Evolutionary conservation across 257 asterid species (phyloP).

Genomic region (Salvia miltiorrhiza): DNA sequence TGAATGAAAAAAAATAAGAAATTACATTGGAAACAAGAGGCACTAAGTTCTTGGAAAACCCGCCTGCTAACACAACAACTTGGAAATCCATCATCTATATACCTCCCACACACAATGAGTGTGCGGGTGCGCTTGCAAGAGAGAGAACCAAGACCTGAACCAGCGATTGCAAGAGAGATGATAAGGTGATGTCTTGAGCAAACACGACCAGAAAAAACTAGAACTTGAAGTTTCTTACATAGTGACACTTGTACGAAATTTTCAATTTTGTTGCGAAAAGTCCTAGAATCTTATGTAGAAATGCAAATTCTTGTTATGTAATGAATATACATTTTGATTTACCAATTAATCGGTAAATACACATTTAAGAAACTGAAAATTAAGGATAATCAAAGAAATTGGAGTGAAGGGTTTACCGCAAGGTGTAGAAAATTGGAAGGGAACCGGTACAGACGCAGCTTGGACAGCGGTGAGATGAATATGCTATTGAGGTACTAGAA

Average conservation of each 20-base stretch:
- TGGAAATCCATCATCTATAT: slow-evolving; percentile 71
- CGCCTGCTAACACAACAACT: slow-evolving; percentile 91
- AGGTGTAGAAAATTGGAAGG: neutral
- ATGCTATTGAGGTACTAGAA: neutral
- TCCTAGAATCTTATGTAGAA: neutral
- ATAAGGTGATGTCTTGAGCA: too few species aligned
- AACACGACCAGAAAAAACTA: too few species aligned
- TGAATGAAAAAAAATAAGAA: neutral
- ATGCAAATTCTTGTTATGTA: neutral
- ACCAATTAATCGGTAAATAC: neutral
- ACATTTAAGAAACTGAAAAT: neutral
- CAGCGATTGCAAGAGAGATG: neutral
- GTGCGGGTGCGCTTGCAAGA: neutral
- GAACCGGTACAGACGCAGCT: too few species aligned
- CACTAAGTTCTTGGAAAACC: slow-evolving; percentile 69
- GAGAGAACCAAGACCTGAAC: slow-evolving; percentile 5
- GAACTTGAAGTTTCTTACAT: too few species aligned
- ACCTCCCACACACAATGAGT: neutral
- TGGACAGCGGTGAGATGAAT: neutral
- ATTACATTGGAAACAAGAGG: slow-evolving; percentile 88
- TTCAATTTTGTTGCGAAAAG: neutral
- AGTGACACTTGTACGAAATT: neutral
- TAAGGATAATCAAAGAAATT: neutral
- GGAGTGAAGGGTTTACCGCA: neutral
- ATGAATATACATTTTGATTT: neutral